phyloP scores from a whole-genome alignment of 73 alveolate species.

The Paramecium tetraurelia region DNA sequence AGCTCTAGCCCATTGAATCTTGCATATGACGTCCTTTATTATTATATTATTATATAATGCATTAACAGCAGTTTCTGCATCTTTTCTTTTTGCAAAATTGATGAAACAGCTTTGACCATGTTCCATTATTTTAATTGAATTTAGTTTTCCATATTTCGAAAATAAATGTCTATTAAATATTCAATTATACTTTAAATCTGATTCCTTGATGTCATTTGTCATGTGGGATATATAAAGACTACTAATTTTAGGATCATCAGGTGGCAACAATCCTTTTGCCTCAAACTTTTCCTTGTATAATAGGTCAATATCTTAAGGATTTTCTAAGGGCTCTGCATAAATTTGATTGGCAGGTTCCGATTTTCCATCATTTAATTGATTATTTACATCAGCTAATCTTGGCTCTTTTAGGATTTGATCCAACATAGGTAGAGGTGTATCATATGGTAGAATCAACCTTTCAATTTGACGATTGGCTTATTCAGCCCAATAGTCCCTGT shows the following conservation, averaged over 20 bases:
- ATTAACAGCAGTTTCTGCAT: slow-evolving; percentile 59
- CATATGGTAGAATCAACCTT: background rate
- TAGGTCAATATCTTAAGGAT: slow-evolving; percentile 27
- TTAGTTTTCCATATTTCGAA: slow-evolving; percentile 21
- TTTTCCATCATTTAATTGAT: slow-evolving; percentile 48
- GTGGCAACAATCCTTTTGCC: slow-evolving; percentile 52
- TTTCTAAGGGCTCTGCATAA: background rate
- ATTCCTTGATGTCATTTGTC: slow-evolving; percentile 36
- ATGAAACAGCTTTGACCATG: slow-evolving; percentile 49
- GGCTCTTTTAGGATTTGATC: slow-evolving; percentile 50
- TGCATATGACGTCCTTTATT: slow-evolving; percentile 34
- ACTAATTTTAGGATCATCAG: slow-evolving; percentile 48
- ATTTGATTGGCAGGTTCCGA: slow-evolving; percentile 34
- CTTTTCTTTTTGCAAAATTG: slow-evolving; percentile 48
- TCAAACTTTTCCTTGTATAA: background rate
- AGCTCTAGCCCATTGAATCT: slow-evolving; percentile 60
- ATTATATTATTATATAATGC: slow-evolving; percentile 39
- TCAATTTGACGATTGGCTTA: slow-evolving; percentile 54
- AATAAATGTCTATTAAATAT: slow-evolving; percentile 4
- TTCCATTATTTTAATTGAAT: slow-evolving; percentile 47
- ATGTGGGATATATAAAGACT: slow-evolving; percentile 29
- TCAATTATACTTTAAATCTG: slow-evolving; percentile 33
- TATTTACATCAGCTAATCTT: slow-evolving; percentile 53
- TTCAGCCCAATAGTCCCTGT: slow-evolving; percentile 94
- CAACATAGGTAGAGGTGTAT: background rate